Base-by-base conservation (phyloP, 306 rosid genomes). In the Prunus davidiana region DNA sequence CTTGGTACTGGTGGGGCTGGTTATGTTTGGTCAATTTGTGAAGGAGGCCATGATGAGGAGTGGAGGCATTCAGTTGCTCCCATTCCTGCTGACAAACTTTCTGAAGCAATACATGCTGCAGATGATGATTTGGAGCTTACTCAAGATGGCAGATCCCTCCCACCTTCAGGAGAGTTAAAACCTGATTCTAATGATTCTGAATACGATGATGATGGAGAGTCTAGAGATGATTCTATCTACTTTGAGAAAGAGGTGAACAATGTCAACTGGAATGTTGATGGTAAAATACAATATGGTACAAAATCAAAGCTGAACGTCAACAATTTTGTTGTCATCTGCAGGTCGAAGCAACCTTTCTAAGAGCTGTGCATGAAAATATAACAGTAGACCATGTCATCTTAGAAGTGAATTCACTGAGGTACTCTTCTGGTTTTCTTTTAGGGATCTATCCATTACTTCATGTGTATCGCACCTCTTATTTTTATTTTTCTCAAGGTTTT, bases 41-140 rank as follows among this genome's bases (percentile, higher is more conserved):
- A 96, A 83, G 98, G 91, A 69, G 86, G 90, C 71, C 81, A 79
- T 14, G 99, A 96, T 81, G 98, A 96, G 81, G 97, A 91, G 83
- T 96, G 98, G 99, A 89, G 88, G 91, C 99, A 96, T 78, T 96
- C 99, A 56, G 93, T 96, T 80, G 99, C 99, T 4, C 97, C 94
- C 65, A 86, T 96, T 83, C 95, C 98, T 67, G 85, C 88, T 30
- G 91, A 92, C 84, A 96, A 89, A 84, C 85, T 92, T 76, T 85
- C 82, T 14, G 93, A 89, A 88, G 85, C 79, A 64, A 71, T 84
- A 73, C 81, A 83, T 79, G 82, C 83, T 38, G 66, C 82, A 55
- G 93, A 92, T 78, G 90, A 92, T 79, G 98, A 89, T 63, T 63
- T 84, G 78, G 97, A 87, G 73, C 80, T 87, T 24, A 72, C 82